Percentiles rank a stretch among this genome's conserved stretches.
Evolutionary conservation across 2,329 filamentous ascomycete genomes (phyloP).

Genomic region (Aureobasidium musti): DNA sequence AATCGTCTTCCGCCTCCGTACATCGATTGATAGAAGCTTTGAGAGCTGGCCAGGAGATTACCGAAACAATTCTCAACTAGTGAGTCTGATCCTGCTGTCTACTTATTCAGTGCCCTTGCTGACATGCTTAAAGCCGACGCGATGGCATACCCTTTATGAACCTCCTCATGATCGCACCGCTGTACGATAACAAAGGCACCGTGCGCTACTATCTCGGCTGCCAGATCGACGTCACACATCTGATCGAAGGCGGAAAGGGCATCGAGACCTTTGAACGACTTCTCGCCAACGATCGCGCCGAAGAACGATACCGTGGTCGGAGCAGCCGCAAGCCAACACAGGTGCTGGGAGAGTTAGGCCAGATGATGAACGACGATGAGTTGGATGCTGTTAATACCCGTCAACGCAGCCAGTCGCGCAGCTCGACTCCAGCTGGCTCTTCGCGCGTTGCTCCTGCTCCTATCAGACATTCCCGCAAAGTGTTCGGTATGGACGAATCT

Average conservation of each 20-base stretch:
- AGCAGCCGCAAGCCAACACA: conserved; percentile 35
- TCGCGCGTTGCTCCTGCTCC: conserved; percentile 27
- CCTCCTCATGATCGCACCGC: conserved; percentile 45
- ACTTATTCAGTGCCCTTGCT: not conserved
- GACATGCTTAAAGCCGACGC: conserved; percentile 33
- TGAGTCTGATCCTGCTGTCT: not conserved
- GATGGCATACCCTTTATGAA: conserved; percentile 48
- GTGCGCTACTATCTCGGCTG: conserved; percentile 47
- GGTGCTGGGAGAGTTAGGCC: conserved; percentile 38
- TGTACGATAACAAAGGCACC: conserved; percentile 47
- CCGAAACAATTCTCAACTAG: conserved; percentile 50
- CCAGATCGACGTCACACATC: conserved; percentile 45
- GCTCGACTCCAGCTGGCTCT: conserved; percentile 29
- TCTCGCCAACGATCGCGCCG: conserved; percentile 39
- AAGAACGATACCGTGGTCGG: conserved; percentile 35
- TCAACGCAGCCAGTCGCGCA: conserved; percentile 30
- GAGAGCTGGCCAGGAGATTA: conserved; percentile 45
- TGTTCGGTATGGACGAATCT: conserved; percentile 41
- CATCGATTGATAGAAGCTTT: conserved; percentile 44
- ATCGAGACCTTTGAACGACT: conserved; percentile 43
- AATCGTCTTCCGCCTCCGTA: conserved; percentile 42
- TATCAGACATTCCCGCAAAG: conserved; percentile 30
- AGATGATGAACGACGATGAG: conserved; percentile 41
- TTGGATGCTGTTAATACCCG: conserved; percentile 38
- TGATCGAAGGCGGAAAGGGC: conserved; percentile 43